Evolutionary conservation across 352 stramenopile genomes (phyloP), one percentile per base, ranked within the genome.

Genomic region (Phytophthora pluvialis): DNA sequence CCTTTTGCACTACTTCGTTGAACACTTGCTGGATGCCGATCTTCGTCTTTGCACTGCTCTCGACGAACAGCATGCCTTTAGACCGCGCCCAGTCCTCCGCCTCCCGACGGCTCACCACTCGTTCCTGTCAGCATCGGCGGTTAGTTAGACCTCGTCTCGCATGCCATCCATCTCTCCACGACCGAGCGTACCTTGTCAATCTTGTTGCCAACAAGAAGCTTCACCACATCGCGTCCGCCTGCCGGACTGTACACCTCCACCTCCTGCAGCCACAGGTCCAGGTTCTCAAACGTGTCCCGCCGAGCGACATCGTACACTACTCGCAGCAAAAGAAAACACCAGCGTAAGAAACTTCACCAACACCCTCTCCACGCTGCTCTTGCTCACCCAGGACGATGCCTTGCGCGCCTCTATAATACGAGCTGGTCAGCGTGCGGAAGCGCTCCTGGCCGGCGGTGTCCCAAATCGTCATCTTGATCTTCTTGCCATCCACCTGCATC

Each of bases 401-500:
- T 70, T 99, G 97, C 5, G 97, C 97, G 39, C 97, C 97, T 55
- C 97, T 86, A 82, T 99, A 99, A 78, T 99, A 99, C 40, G 87
- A 98, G 54, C 91, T 98, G 36, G 97, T 99, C 38, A 99, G 80
- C 18, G 97, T 99, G 48, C 97, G 91, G 75, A 99, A 99, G 39
- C 97, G 92, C 74, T 99, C 97, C 79, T 99, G 97, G 13, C 97
- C 97, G 7, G 97, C 97, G 5, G 97, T 99, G 83, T 99, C 97
- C 97, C 97, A 99, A 68, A 99, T 98, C 29, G 95, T 98, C 68
- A 99, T 92, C 81, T 99, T 99, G 67, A 99, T 97, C 58, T 91
- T 91, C 76, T 98, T 99, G 51, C 86, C 86, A 60, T 97, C 90
- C 52, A 98, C 83, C 53, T 99, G 90, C 72, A 99, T 91, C 80